phyloP scores from a whole-genome alignment of 1,139 yeast genomes.

The Kurtzmaniella quercitrusa region DNA sequence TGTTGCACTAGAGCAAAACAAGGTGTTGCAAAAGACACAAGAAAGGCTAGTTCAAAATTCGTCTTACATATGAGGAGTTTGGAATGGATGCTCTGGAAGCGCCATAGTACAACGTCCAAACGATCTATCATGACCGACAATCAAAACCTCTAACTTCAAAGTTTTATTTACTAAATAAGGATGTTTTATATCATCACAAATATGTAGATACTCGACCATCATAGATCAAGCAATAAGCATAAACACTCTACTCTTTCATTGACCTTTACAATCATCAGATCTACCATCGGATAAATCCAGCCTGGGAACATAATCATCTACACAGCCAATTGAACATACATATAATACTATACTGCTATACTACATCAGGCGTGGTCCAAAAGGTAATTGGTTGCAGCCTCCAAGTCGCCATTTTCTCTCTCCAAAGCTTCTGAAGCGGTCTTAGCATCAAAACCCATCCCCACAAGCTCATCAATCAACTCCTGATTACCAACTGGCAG shows the following conservation, averaged over 20 bases:
- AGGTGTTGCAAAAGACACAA: neutral
- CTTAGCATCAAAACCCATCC: constrained; percentile 80
- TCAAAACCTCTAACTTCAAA: too few species aligned
- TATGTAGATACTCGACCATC: too few species aligned
- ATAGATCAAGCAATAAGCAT: too few species aligned
- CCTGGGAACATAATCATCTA: too few species aligned
- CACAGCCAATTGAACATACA: neutral
- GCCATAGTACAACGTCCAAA: too few species aligned
- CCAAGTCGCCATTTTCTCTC: constrained; percentile 69
- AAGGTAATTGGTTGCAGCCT: constrained; percentile 79
- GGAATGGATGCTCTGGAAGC: neutral
- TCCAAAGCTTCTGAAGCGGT: constrained; percentile 68
- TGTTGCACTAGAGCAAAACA: neutral
- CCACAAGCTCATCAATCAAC: constrained; percentile 66
- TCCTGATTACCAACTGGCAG: constrained; percentile 6
- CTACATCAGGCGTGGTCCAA: constrained; percentile 58
- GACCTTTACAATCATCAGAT: too few species aligned
- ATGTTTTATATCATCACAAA: too few species aligned
- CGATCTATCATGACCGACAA: too few species aligned
- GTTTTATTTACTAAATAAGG: too few species aligned
- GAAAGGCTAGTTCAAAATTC: neutral
- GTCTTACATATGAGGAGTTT: too few species aligned
- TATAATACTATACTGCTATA: neutral
- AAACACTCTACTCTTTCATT: too few species aligned
- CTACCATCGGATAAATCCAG: too few species aligned